Evolutionary conservation across 768 basidiomycete genomes (phyloP), one percentile per base, ranked within the genome.

Genomic region (Boletus rubescentipes): DNA sequence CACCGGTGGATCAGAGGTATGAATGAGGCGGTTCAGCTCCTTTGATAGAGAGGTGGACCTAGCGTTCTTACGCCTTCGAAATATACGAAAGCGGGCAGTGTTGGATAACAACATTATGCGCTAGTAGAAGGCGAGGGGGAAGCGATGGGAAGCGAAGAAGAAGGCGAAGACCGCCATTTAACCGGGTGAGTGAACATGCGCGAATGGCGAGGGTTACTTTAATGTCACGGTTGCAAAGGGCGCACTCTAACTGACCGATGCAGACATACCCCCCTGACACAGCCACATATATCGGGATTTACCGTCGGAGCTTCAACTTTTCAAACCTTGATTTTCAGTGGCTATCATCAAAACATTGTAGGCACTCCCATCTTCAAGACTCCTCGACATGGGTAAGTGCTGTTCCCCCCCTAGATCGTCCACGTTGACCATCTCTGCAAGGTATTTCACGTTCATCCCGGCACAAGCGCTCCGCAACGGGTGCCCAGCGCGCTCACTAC

Each of bases 401-500:
- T 73, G 74, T 65, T 60, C 55, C 51, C 21, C 38, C 32, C 14
- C 30, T 31, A 14, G 54, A 50, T 38, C 51, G 16, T 41, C 53
- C 1, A 8, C 12, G 29, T 30, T 66, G 21, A 67, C 38, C 16
- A n/a, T 53, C 16, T 61, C 50, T 50, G 6, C 31, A 64, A 93
- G 95, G 95, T 93, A 98, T 98, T 74, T 91, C 96, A 69, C 89
- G 96, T 67, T 85, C 93, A 61, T 96, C 94, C 67, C 84, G 96
- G 73, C 93, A 98, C 84, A 98, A 98, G 79, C 93, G 95, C 72
- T 90, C 93, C 63, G 88, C 84, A 66, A 87, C 93, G 45, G 96
- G 92, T 68, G 92, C 90, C 55, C 90, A 93, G 76, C 88, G 90
- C 67, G 86, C 93, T 66, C 86, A 89, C 79, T 96, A 94, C 80